phyloP scores from a whole-genome alignment of 148 eudicot species.

The Fagopyrum homotropicum region DNA sequence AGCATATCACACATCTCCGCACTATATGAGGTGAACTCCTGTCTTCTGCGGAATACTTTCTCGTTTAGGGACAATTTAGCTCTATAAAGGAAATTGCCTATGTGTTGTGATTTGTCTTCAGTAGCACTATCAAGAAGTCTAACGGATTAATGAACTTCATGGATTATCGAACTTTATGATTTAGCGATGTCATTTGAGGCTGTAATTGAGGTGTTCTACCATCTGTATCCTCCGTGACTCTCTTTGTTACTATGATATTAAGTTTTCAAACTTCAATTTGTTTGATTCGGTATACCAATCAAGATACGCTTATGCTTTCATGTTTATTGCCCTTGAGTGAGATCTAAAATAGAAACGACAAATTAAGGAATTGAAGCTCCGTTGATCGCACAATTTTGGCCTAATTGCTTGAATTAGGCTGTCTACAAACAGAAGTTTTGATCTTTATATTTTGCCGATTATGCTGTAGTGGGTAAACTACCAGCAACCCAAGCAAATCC shows the following conservation, averaged over 20 bases:
- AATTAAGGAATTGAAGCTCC: not conserved
- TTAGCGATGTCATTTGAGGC: too few relatives aligned
- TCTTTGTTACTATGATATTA: not conserved
- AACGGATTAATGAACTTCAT: too few relatives aligned
- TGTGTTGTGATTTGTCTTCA: too few relatives aligned
- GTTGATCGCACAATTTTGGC: not conserved
- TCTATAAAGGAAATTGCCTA: too few relatives aligned
- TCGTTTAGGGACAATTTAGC: too few relatives aligned
- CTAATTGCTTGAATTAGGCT: not conserved
- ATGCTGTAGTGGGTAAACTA: slow-evolving; percentile 70
- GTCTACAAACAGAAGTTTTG: not conserved
- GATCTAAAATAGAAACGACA: not conserved
- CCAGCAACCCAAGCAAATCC: slow-evolving; percentile 63
- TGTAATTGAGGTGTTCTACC: slow-evolving; percentile 13
- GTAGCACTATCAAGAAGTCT: too few relatives aligned
- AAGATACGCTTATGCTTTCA: not conserved
- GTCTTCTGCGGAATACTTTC: too few relatives aligned
- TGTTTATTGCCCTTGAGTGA: not conserved
- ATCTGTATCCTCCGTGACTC: slow-evolving; percentile 70
- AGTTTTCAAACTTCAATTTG: not conserved
- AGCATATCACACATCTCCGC: too few relatives aligned
- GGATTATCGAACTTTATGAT: too few relatives aligned
- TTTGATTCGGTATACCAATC: not conserved
- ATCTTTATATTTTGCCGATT: slow-evolving; percentile 5
- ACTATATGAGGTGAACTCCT: too few relatives aligned